Conservation (phyloP, 306 rosid genomes). For the Rosa multiflora region DNA sequence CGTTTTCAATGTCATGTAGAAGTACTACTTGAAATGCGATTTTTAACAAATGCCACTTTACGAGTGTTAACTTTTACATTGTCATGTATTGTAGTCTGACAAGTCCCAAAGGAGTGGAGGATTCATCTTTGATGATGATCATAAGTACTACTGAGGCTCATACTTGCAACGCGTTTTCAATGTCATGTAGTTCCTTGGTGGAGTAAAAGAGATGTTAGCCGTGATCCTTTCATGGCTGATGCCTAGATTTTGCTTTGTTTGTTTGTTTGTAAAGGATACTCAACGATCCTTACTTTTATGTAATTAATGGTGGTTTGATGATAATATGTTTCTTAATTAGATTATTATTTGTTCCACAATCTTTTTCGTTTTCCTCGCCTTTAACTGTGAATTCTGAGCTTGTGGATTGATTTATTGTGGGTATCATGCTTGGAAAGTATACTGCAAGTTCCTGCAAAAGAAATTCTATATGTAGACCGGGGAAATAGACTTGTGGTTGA, state of each 20-base stretch:
- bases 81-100: conserved; percentile 60
- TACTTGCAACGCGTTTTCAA: neutral
- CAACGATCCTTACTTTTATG: neutral
- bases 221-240: neutral
- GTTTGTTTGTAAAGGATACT: neutral
- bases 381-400: neutral
- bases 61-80: neutral
- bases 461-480: neutral
- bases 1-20: neutral
- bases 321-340: too few species aligned
- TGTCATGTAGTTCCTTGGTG: neutral
- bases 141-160: conserved; percentile 21
- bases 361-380: neutral
- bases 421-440: neutral
- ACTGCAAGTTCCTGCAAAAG: neutral
- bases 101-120: conserved; percentile 47
- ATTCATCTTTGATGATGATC: conserved; percentile 34
- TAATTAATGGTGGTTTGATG: neutral
- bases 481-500: neutral
- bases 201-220: neutral
- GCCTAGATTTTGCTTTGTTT: neutral
- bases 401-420: neutral
- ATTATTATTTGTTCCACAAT: neutral
- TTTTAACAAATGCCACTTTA: conserved; percentile 2
- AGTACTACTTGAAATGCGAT: too few species aligned